Evolutionary conservation across 225 moss, liverwort and hornwort genomes (phyloP), one percentile per base, ranked within the genome.

Genomic region (Polytrichum formosum): DNA sequence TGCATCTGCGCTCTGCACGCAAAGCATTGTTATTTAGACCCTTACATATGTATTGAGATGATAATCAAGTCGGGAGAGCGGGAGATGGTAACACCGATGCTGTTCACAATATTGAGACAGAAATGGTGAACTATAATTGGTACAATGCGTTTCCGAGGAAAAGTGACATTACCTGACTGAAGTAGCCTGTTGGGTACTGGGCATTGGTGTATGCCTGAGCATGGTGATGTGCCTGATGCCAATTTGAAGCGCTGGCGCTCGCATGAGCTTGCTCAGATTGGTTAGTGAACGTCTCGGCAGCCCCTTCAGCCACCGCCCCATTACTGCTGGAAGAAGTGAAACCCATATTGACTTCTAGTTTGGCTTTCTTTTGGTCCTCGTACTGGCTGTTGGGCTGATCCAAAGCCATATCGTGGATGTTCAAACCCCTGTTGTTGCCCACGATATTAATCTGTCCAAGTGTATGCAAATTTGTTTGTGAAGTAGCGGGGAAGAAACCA

Each of bases 161-260:
- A 46, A 13, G 13, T 16, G 18, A 31, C 19, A 1, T n/a, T 79
- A 82, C 78, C 82, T 75, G 82, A 66, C 68, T 72, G 55, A 82
- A 82, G 75, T 78, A 78, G 19, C 72, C 53, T 53, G 78, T 78
- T 67, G 85, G 65, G 66, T 79, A 85, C 65, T 85, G 81, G 35
- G 81, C 35, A 66, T 53, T 76, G 7, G 81, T 68, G 30, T 78
- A 85, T 1, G 84, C 78, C 65, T 85, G 85, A 1, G 79, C 68
- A 74, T 85, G 85, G 72, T 85, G 85, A 35, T 85, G 85, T 63
- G 82, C 73, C 67, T 79, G 85, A 55, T 79, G 85, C 85, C 85
- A 85, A 69, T 72, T 77, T 60, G 78, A 71, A 23, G 78, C 69
- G 1, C 67, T 77, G 63, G 66, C 6, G 53, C 31, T 77, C 54